Percentiles rank a stretch among this genome's conserved stretches.
phyloP scores from a whole-genome alignment of 192 early-diverging fungal genomes.

The Dissophora globulifera region DNA sequence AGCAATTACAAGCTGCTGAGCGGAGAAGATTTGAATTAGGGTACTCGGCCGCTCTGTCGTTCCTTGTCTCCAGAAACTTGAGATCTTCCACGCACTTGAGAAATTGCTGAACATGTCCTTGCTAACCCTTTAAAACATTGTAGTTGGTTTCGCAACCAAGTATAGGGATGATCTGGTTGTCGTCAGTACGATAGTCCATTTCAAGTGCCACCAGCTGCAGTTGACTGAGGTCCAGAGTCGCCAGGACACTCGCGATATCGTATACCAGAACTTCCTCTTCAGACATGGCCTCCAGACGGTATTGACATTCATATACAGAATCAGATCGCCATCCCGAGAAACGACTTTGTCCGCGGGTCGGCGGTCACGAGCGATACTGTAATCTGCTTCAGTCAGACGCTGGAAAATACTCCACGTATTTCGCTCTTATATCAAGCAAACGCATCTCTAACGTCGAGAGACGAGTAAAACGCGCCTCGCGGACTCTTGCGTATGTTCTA shows the following conservation, averaged over 20 bases:
- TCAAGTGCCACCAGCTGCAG: neutral
- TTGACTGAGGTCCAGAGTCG: neutral
- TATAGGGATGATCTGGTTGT: neutral
- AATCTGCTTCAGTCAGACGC: neutral
- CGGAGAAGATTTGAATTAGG: too few relatives aligned
- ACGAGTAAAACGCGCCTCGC: neutral
- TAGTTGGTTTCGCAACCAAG: neutral
- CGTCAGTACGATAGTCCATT: neutral
- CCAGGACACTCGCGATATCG: neutral
- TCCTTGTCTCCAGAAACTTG: too few relatives aligned
- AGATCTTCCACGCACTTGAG: too few relatives aligned
- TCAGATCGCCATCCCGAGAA: conserved; percentile 1
- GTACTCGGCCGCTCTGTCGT: too few relatives aligned
- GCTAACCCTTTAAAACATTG: neutral
- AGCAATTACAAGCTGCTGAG: too few relatives aligned
- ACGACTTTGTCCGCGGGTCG: neutral
- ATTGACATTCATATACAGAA: neutral
- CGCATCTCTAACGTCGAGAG: neutral
- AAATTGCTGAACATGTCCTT: too few relatives aligned
- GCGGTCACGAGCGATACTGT: neutral
- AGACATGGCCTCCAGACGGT: conserved; percentile 2
- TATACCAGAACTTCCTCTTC: neutral
- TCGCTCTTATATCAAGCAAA: neutral
- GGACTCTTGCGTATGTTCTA: neutral
- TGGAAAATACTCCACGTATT: neutral